A percentile compares a stretch with the other conserved stretches of the same genome.
phyloP scores from a whole-genome alignment of 2,329 filamentous ascomycete species.

The Tolypocladium capitatum region DNA sequence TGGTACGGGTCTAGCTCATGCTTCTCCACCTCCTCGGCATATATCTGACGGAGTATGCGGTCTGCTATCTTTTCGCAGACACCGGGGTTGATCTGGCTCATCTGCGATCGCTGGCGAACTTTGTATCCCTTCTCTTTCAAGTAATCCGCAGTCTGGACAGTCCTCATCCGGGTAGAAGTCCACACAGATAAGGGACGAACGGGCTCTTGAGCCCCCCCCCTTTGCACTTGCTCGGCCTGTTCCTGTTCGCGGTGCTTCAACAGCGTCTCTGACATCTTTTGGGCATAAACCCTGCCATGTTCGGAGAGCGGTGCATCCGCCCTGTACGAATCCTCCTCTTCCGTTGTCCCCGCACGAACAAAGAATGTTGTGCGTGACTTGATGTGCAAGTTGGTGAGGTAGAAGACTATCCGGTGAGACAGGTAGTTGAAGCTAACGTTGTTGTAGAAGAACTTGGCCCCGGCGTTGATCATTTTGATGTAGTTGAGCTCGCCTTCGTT shows the following conservation, averaged over 20 bases:
- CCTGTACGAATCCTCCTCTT: slow-evolving; percentile 86
- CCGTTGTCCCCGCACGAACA: slow-evolving; percentile 70
- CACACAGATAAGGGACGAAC: slow-evolving; percentile 78
- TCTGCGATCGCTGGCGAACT: slow-evolving; percentile 82
- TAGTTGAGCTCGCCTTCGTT: slow-evolving; percentile 87
- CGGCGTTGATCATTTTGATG: slow-evolving; percentile 99
- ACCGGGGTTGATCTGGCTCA: slow-evolving; percentile 94
- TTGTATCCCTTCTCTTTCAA: slow-evolving; percentile 71
- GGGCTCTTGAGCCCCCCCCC: slow-evolving; percentile 53
- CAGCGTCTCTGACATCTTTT: slow-evolving; percentile 74
- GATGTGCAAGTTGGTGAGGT: slow-evolving; percentile 93
- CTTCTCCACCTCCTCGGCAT: slow-evolving; percentile 82
- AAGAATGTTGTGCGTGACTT: slow-evolving; percentile 92
- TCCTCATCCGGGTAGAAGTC: slow-evolving; percentile 85
- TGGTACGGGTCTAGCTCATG: slow-evolving; percentile 94
- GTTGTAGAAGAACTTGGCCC: slow-evolving; percentile 86
- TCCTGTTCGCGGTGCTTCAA: slow-evolving; percentile 75
- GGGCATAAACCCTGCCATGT: slow-evolving; percentile 67
- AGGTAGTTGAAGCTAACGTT: slow-evolving; percentile 95
- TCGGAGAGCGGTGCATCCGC: slow-evolving; percentile 74
- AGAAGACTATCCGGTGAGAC: slow-evolving; percentile 95
- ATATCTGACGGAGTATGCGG: slow-evolving; percentile 62
- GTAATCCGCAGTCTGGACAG: slow-evolving; percentile 76
- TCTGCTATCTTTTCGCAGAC: slow-evolving; percentile 93
- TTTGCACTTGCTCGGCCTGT: slow-evolving; percentile 52